Conservation (phyloP, 2,329 filamentous ascomycete species). For the Magnaporthiopsis incrustans region DNA sequence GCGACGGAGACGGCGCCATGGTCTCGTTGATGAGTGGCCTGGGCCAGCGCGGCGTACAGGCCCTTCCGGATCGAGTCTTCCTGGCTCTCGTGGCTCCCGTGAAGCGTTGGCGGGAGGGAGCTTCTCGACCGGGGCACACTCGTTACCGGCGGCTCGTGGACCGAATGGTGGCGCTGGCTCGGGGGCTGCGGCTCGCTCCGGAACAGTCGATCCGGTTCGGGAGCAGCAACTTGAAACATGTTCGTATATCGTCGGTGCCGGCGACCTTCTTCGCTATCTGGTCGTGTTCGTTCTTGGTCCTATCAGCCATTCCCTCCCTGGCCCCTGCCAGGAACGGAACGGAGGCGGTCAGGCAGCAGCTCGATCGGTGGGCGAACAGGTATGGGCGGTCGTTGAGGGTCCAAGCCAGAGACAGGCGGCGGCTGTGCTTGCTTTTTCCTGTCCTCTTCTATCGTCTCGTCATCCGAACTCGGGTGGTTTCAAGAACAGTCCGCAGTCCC, state of each 20-base stretch:
- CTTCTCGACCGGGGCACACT: slow-evolving; percentile 4
- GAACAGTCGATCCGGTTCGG: not conserved
- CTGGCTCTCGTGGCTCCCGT: slow-evolving; percentile 10
- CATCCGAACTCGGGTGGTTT: not conserved
- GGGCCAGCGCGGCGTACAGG: slow-evolving; percentile 10
- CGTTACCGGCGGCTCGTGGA: not conserved
- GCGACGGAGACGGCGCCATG: not conserved
- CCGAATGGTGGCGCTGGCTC: not conserved
- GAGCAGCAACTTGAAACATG: not conserved
- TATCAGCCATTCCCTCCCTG: not conserved
- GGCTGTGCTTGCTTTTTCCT: not conserved
- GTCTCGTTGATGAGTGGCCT: not conserved
- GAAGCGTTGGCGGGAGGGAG: slow-evolving; percentile 12
- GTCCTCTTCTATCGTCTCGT: not conserved
- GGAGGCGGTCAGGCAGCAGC: not conserved
- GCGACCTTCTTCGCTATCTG: not conserved
- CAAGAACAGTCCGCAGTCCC: not conserved
- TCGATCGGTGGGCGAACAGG: not conserved
- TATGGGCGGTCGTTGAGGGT: not conserved
- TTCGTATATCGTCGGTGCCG: not conserved
- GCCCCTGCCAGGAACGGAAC: not conserved
- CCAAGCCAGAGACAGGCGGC: not conserved
- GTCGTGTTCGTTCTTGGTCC: not conserved
- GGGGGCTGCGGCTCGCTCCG: not conserved
- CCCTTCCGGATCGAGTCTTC: slow-evolving; percentile 13